Conservation (phyloP, 257 asterid genomes). For the Solanum arcanum region DNA sequence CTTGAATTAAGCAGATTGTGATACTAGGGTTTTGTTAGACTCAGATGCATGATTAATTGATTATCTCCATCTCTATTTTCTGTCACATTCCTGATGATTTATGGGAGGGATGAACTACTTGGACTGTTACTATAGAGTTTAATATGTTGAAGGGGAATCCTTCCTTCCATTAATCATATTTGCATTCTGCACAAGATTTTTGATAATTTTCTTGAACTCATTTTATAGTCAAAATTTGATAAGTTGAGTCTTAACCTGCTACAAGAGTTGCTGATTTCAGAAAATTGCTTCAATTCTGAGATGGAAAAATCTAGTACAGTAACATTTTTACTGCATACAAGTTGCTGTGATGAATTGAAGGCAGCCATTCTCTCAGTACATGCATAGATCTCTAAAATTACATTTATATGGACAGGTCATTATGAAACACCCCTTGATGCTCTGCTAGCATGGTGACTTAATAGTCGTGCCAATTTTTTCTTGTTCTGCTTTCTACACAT, state of each 20-base stretch:
- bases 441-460: not conserved
- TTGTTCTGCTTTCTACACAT: not conserved
- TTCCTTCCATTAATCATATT: not conserved
- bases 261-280: not conserved
- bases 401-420: not conserved
- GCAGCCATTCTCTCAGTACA: not conserved
- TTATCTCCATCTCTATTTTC: not conserved
- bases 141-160: not conserved
- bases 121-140: not conserved
- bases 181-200: not conserved
- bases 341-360: not conserved
- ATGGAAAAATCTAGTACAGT: not conserved
- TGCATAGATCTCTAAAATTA: not conserved
- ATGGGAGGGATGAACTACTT: not conserved
- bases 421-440: not conserved
- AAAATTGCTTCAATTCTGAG: not conserved
- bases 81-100: not conserved
- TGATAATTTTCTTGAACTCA: not conserved
- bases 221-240: not conserved
- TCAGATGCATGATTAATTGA: not conserved
- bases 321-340: not conserved
- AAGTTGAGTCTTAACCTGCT: not conserved
- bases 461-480: not conserved
- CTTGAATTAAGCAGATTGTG: not conserved
- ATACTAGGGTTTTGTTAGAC: not conserved